These are phyloP conservation scores for Fusarium sp. DNA, from an alignment of 2,329 filamentous ascomycete genomes.

Conservation along the genomic window DNA sequence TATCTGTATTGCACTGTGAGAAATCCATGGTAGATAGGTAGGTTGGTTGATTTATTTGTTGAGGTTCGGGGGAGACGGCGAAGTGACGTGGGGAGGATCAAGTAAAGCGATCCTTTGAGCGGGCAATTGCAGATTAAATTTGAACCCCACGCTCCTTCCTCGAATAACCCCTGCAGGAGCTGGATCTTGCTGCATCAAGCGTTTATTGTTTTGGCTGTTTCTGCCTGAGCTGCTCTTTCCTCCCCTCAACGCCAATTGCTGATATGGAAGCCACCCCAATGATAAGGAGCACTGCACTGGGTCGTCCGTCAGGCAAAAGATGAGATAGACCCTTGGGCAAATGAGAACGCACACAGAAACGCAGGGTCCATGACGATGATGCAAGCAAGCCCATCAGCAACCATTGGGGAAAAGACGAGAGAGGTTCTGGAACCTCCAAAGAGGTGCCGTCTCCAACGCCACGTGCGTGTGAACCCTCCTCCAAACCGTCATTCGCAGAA, in stretches of 20 bases:
- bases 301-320: neutral
- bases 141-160: neutral
- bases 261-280: neutral
- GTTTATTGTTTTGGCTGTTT: neutral
- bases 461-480: slow-evolving; percentile 15
- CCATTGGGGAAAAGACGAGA: slow-evolving; percentile 2
- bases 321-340: neutral
- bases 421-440: neutral
- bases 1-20: neutral
- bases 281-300: neutral
- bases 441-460: neutral
- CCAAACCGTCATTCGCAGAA: neutral
- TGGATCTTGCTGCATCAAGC: neutral
- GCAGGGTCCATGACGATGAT: neutral
- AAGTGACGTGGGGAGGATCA: neutral
- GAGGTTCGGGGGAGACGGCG: neutral
- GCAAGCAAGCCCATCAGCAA: slow-evolving; percentile 11
- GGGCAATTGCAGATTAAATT: neutral
- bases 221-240: neutral
- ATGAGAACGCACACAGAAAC: slow-evolving; percentile 19
- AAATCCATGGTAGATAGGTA: neutral
- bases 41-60: neutral
- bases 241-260: neutral
- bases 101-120: neutral
- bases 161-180: neutral